Percentiles rank a stretch among this genome's conserved stretches.
Conservation (phyloP, 805 yeast genomes). For the Yamadazyma sp. region DNA sequence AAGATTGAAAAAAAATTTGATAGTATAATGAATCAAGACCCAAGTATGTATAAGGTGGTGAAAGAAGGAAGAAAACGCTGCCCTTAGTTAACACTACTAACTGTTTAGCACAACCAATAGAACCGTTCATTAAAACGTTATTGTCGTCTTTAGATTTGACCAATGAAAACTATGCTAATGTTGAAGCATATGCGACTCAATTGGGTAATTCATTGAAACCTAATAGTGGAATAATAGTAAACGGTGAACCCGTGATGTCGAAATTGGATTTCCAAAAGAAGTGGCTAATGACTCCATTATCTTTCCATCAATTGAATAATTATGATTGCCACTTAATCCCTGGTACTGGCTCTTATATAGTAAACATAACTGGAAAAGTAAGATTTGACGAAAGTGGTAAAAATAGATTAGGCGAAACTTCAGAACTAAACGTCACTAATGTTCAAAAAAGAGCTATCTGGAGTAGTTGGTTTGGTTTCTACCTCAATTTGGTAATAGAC, state of each 20-base stretch:
- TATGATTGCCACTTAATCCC: slow-evolving; percentile 68
- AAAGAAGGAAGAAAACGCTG: too few species aligned
- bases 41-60: slow-evolving; percentile 11
- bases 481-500: slow-evolving; percentile 57
- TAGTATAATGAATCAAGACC: slow-evolving; percentile 14
- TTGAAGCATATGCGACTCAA: slow-evolving; percentile 41
- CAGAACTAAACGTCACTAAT: slow-evolving; percentile 41
- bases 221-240: slow-evolving; percentile 51
- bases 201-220: slow-evolving; percentile 51
- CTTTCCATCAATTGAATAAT: slow-evolving; percentile 63
- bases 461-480: slow-evolving; percentile 73
- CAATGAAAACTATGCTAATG: slow-evolving; percentile 24
- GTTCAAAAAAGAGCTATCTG: slow-evolving; percentile 47
- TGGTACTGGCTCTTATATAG: slow-evolving; percentile 54
- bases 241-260: slow-evolving; percentile 52
- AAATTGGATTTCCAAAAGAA: slow-evolving; percentile 52
- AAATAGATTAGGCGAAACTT: slow-evolving; percentile 61
- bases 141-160: slow-evolving; percentile 34
- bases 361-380: slow-evolving; percentile 57
- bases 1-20: too few species aligned
- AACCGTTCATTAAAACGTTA: slow-evolving; percentile 36
- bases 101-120: slow-evolving; percentile 26
- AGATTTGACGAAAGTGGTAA: slow-evolving; percentile 75
- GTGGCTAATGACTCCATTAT: slow-evolving; percentile 55
- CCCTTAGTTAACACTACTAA: too few species aligned